These are phyloP conservation scores for Fusarium transvaalense DNA, from an alignment of 2,329 filamentous ascomycete genomes.

Conservation along the genomic window DNA sequence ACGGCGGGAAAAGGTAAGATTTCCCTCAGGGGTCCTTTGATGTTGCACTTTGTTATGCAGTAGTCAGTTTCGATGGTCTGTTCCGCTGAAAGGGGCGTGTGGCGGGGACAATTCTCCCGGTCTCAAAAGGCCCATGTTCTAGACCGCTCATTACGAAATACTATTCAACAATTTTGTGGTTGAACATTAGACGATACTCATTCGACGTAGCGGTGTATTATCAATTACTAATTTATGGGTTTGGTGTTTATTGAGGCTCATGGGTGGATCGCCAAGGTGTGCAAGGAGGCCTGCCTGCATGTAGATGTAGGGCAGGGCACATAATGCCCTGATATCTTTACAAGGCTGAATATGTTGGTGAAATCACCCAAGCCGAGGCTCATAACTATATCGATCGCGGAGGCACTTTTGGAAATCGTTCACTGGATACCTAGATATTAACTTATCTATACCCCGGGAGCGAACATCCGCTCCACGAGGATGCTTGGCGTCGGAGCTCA, in stretches of 20 bases:
- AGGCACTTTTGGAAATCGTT: conserved; percentile 3
- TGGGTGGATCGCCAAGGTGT: neutral
- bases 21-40: conserved; percentile 27
- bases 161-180: conserved; percentile 10
- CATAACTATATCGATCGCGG: neutral
- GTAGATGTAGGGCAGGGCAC: conserved; percentile 26
- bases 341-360: neutral
- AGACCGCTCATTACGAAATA: conserved; percentile 27
- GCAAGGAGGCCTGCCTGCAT: neutral
- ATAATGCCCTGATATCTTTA: conserved; percentile 25
- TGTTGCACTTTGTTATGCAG: conserved; percentile 32
- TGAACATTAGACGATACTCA: conserved; percentile 14
- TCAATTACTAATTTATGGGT: conserved; percentile 12
- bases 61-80: conserved; percentile 4
- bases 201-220: conserved; percentile 33
- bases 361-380: neutral
- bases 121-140: conserved; percentile 10
- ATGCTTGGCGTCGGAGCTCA: conserved; percentile 17
- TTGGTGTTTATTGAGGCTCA: neutral
- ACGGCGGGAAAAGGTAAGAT: conserved; percentile 31
- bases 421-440: neutral
- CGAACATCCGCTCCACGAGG: neutral
- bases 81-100: conserved; percentile 12
- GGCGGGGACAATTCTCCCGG: conserved; percentile 18
- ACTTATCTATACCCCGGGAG: conserved; percentile 17